Evolutionary conservation across 2,329 filamentous ascomycete species (phyloP), one percentile per base, ranked within the genome.

Genomic region (Fusarium sp.): DNA sequence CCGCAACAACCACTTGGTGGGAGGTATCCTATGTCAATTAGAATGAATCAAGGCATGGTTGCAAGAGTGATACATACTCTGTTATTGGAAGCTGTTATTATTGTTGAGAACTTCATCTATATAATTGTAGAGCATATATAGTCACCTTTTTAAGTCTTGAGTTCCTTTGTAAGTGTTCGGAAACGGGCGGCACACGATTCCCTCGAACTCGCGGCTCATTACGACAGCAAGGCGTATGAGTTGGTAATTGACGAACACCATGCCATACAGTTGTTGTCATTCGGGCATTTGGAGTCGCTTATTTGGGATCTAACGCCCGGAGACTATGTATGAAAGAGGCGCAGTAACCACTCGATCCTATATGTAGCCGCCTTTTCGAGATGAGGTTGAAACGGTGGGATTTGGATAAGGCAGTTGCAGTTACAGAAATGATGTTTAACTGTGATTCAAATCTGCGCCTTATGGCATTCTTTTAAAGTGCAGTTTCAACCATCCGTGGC

Each of bases 61-160:
- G 46, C 17, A 17, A 25, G 13, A 46, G n/a, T n/a, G 27, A 35
- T 35, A 45, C 53, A 17, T n/a, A 43, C 30, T n/a, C 19, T 33
- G n/a, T 45, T 22, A 14, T 40, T 45, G 15, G 45, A 11, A 19
- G 40, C 17, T 14, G 17, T 35, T 20, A 39, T n/a, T 32, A 46
- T 33, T 13, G 7, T 41, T 22, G 41, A 14, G 3, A n/a, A 15
- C 11, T 52, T 49, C 22, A 37, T 32, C 4, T 39, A 51, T 14
- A 27, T 45, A 33, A 19, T 43, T 39, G 20, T 19, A 23, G 46
- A 35, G 37, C 41, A 48, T 48, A 44, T 19, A 52, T 54, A 51
- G 50, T 25, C 55, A 53, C 65, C 43, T 69, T 69, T 62, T 65
- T 62, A 69, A 62, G 40, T 53, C 39, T 19, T 45, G 17, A 15